These are phyloP conservation scores for Claviceps sp. DNA, from an alignment of 2,329 filamentous ascomycete species.

Conservation along the genomic window DNA sequence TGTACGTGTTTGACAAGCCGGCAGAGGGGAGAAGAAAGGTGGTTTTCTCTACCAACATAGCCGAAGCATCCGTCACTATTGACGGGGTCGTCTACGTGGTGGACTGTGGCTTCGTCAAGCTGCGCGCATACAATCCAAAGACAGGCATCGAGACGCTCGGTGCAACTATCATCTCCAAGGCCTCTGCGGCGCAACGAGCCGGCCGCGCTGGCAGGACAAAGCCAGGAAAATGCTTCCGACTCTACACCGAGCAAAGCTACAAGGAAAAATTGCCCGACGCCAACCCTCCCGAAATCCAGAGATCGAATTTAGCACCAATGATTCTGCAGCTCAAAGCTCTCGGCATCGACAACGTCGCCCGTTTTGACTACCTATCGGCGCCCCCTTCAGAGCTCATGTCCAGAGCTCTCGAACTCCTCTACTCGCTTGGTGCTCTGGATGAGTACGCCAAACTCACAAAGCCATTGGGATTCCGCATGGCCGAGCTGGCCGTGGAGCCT, in stretches of 20 bases:
- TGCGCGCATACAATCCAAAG: constrained; percentile 69
- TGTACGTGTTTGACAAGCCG: constrained; percentile 82
- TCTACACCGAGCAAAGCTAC: constrained; percentile 73
- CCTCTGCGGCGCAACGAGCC: constrained; percentile 81
- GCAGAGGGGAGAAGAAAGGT: constrained; percentile 78
- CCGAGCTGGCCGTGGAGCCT: constrained; percentile 81
- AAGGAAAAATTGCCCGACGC: constrained; percentile 46
- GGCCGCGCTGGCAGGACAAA: constrained; percentile 81
- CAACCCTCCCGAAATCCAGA: constrained; percentile 81
- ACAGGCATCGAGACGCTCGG: constrained; percentile 84
- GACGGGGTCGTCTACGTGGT: constrained; percentile 84
- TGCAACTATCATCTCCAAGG: constrained; percentile 71
- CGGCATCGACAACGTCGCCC: constrained; percentile 85
- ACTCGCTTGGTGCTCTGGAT: constrained; percentile 74
- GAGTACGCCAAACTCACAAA: constrained; percentile 81
- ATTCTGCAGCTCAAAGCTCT: constrained; percentile 88
- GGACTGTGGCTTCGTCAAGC: constrained; percentile 82
- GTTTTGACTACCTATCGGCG: constrained; percentile 78
- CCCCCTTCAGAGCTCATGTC: constrained; percentile 76
- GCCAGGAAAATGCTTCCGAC: constrained; percentile 83
- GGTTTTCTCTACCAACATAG: constrained; percentile 89
- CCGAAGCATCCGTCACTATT: constrained; percentile 91
- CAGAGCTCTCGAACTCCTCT: constrained; percentile 78
- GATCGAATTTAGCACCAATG: constrained; percentile 78
- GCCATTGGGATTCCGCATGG: constrained; percentile 82